Evolutionary conservation across 1,284 basidiomycete species (phyloP), one percentile per base, ranked within the genome.

Genomic region (Golubevia sp.): DNA sequence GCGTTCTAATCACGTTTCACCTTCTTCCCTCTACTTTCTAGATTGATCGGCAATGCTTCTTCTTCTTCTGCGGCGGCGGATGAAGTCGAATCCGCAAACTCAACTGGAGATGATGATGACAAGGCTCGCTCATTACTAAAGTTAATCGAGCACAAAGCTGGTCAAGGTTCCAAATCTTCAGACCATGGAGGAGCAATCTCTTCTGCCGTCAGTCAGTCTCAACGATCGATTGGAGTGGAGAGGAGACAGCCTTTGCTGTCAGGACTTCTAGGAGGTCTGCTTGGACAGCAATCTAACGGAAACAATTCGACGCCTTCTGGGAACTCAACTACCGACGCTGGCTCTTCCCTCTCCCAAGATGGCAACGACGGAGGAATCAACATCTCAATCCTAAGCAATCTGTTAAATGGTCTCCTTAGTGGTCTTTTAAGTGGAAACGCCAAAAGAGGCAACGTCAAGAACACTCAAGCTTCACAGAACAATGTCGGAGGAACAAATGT

Each of bases 71-170:
- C 18, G n/a, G 8, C n/a, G n/a, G n/a, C n/a, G n/a, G n/a, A n/a
- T n/a, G n/a, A n/a, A n/a, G n/a, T n/a, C n/a, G n/a, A n/a, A n/a
- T n/a, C 64, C 15, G 64, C 34, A 24, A 38, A 49, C 5, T 27
- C 59, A 2, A 52, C 38, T 15, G 58, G 62, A 2, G 34, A 56
- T 30, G 38, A 49, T 21, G 18, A 6, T 11, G 52, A 56, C 24
- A 49, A 44, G 2, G 23, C 44, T n/a, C n/a, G n/a, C n/a, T n/a
- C n/a, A n/a, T n/a, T n/a, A n/a, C n/a, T n/a, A n/a, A n/a, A n/a
- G n/a, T n/a, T n/a, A n/a, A n/a, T n/a, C n/a, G n/a, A n/a, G n/a
- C n/a, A n/a, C n/a, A n/a, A n/a, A n/a, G n/a, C n/a, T n/a, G n/a
- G n/a, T n/a, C n/a, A n/a, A n/a, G n/a, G n/a, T n/a, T n/a, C n/a